Percentiles rank a stretch among this genome's conserved stretches.
These are phyloP conservation scores for Aspergillus eucalypticola DNA, from an alignment of 2,329 filamentous ascomycete genomes.

Conservation along the genomic window DNA sequence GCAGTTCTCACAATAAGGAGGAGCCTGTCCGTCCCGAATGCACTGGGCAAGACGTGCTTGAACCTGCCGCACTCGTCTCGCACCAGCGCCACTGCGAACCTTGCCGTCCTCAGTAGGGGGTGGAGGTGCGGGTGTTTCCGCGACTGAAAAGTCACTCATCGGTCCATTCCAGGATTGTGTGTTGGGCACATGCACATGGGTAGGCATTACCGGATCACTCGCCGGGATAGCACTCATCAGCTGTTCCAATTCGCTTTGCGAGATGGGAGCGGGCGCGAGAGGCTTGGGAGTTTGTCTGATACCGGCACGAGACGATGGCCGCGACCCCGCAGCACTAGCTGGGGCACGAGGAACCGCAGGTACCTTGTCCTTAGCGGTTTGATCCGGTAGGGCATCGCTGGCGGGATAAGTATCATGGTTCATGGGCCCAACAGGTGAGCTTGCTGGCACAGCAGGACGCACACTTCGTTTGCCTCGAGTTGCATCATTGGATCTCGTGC, in stretches of 20 bases:
- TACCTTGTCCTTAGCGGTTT: slow-evolving; percentile 22
- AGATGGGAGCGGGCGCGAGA: slow-evolving; percentile 40
- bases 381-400: slow-evolving; percentile 23
- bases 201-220: slow-evolving; percentile 52
- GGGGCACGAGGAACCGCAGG: slow-evolving; percentile 29
- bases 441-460: slow-evolving; percentile 27
- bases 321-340: slow-evolving; percentile 31
- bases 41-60: slow-evolving; percentile 57
- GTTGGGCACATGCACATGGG: slow-evolving; percentile 14
- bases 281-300: slow-evolving; percentile 38
- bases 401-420: slow-evolving; percentile 22
- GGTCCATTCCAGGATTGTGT: slow-evolving; percentile 43
- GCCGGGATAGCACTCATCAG: slow-evolving; percentile 42
- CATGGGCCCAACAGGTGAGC: slow-evolving; percentile 29
- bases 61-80: slow-evolving; percentile 67
- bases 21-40: slow-evolving; percentile 78
- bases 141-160: slow-evolving; percentile 47
- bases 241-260: slow-evolving; percentile 37
- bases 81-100: slow-evolving; percentile 52
- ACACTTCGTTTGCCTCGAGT: slow-evolving; percentile 24
- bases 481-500: slow-evolving; percentile 22
- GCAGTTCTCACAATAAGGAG: slow-evolving; percentile 87
- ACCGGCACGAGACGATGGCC: slow-evolving; percentile 42
- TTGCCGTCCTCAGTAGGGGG: slow-evolving; percentile 35
- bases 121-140: slow-evolving; percentile 39